Evolutionary conservation across 1,139 yeast genomes (phyloP).

Genomic region (Protomyces arabidopsidicola): DNA sequence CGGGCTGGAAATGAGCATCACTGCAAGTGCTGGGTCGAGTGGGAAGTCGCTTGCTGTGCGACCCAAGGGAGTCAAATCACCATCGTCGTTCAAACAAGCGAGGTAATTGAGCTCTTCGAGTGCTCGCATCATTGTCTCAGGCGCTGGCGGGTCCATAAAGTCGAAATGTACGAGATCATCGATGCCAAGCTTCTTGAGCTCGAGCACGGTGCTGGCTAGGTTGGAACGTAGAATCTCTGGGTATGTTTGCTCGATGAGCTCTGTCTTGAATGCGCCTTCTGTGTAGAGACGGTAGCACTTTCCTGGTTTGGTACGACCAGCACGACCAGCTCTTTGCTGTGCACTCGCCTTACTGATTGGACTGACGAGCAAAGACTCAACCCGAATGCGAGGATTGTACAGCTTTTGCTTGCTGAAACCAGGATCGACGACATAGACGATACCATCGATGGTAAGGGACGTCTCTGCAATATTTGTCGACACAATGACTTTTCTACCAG

Average conservation of each 20-base stretch:
- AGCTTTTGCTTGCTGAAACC: constrained; percentile 96
- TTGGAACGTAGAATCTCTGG: constrained; percentile 93
- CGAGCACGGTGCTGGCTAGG: constrained; percentile 84
- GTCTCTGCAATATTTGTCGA: constrained; percentile 99
- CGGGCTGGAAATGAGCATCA: constrained; percentile 81
- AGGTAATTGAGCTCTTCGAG: constrained; percentile 88
- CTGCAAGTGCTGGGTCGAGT: constrained; percentile 91
- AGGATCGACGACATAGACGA: constrained; percentile 95
- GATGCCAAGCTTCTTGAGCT: constrained; percentile 85
- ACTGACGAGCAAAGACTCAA: constrained; percentile 86
- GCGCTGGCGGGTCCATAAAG: constrained; percentile 99
- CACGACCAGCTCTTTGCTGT: constrained; percentile 99
- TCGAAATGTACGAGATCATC: constrained; percentile 97
- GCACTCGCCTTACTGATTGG: constrained; percentile 97
- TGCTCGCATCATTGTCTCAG: constrained; percentile 99
- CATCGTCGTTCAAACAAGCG: constrained; percentile 86
- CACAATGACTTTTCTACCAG: constrained; percentile 88
- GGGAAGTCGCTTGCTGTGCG: constrained; percentile 90
- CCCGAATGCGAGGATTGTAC: constrained; percentile 92
- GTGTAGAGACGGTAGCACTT: constrained; percentile 94
- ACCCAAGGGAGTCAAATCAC: constrained; percentile 82
- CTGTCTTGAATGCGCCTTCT: constrained; percentile 92
- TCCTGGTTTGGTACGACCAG: constrained; percentile 99
- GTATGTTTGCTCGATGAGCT: constrained; percentile 87
- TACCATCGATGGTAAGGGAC: constrained; percentile 94